phyloP scores from a whole-genome alignment of 2,329 filamentous ascomycete species.

The Amylocarpus encephaloides region DNA sequence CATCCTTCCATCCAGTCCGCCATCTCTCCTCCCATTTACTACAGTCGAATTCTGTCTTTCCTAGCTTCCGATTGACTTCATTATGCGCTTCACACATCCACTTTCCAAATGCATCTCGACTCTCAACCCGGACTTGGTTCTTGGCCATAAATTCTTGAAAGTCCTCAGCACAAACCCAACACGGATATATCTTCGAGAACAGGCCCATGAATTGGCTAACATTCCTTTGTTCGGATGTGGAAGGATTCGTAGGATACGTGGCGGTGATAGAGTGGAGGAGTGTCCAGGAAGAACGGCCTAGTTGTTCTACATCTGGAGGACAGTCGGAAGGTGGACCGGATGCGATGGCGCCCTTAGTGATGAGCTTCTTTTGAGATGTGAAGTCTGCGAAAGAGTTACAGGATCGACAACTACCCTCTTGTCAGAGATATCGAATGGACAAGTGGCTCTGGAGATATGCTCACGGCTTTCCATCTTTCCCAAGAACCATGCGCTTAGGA shows the following conservation, averaged over 20 bases:
- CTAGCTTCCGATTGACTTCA: constrained; percentile 81
- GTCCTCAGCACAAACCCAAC: constrained; percentile 91
- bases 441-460: constrained; percentile 29
- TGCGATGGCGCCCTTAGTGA: constrained; percentile 24
- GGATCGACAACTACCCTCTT: constrained; percentile 54
- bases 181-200: constrained; percentile 86
- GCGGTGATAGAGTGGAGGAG: constrained; percentile 88
- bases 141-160: constrained; percentile 75
- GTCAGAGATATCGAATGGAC: background rate
- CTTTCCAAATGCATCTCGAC: constrained; percentile 63
- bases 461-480: constrained; percentile 80
- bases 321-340: constrained; percentile 57
- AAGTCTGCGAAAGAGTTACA: constrained; percentile 59
- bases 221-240: constrained; percentile 63
- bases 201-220: constrained; percentile 70
- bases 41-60: constrained; percentile 89
- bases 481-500: constrained; percentile 67
- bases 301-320: constrained; percentile 79
- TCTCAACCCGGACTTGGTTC: constrained; percentile 50
- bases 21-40: constrained; percentile 86
- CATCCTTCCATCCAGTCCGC: constrained; percentile 79
- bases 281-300: constrained; percentile 89
- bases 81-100: constrained; percentile 88
- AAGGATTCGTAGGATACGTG: constrained; percentile 69
- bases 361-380: constrained; percentile 50